Percentiles rank a stretch among this genome's conserved stretches.
phyloP scores from a whole-genome alignment of 257 asterid genomes.

The Solanum pennellii region DNA sequence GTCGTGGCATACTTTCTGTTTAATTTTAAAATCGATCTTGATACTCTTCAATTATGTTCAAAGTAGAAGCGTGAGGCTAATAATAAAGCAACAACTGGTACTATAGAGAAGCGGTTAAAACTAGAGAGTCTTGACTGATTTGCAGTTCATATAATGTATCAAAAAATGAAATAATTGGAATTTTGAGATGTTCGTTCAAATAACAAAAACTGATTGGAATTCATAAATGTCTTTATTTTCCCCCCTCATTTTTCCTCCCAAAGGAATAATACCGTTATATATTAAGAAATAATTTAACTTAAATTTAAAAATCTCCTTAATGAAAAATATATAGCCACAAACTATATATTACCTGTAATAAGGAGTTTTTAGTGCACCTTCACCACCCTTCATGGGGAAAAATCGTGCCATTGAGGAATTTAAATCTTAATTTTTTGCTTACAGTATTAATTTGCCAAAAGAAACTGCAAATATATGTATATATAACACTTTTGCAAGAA shows the following conservation, averaged over 20 bases:
- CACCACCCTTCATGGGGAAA: slow-evolving; percentile 33
- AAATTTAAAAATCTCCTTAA: too few species aligned
- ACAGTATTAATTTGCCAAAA: too few species aligned
- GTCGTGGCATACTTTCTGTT: background rate
- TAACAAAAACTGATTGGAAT: background rate
- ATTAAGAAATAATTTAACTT: too few species aligned
- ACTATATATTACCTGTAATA: slow-evolving; percentile 20
- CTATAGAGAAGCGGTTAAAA: background rate
- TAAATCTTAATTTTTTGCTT: too few species aligned
- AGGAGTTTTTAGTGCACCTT: slow-evolving; percentile 31
- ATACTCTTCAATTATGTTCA: background rate
- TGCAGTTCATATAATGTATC: background rate
- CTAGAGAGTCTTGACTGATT: background rate
- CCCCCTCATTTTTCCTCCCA: too few species aligned
- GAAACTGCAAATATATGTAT: too few species aligned
- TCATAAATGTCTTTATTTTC: background rate
- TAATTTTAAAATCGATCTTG: background rate
- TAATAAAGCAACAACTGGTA: background rate
- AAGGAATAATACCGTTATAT: too few species aligned
- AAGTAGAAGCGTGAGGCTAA: background rate
- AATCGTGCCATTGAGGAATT: background rate
- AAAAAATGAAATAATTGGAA: background rate
- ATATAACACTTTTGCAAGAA: too few species aligned
- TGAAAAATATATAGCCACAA: too few species aligned
- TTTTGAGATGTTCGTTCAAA: background rate